Evolutionary conservation across 305 asterid species (phyloP).

Genomic region (Solanum hybrid): DNA sequence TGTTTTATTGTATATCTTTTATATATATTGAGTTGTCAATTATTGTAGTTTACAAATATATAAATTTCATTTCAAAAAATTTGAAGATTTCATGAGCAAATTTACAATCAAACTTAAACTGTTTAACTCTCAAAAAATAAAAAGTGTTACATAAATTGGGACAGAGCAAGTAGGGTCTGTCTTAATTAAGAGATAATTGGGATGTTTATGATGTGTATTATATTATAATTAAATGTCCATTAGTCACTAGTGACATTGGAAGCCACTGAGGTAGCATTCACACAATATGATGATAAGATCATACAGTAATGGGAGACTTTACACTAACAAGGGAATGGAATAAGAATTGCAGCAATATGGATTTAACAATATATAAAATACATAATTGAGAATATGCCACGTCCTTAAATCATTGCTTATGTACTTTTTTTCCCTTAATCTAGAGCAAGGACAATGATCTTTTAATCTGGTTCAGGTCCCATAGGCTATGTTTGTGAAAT

Average conservation of each 20-base stretch:
- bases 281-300: conserved; percentile 6
- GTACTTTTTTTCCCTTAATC: neutral
- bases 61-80: no score
- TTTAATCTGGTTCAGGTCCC: conserved; percentile 10
- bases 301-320: neutral
- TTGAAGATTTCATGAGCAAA: no score
- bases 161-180: neutral
- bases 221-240: neutral
- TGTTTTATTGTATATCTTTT: no score
- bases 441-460: conserved; percentile 8
- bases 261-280: conserved; percentile 14
- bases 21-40: no score
- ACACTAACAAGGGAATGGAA: neutral
- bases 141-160: neutral
- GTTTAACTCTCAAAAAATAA: neutral
- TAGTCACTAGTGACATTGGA: conserved; percentile 19
- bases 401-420: conserved; percentile 9
- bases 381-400: conserved; percentile 7
- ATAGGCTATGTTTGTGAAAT: neutral
- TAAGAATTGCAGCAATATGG: neutral
- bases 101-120: no score
- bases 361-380: neutral
- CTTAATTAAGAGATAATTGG: neutral
- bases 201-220: neutral
- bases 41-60: no score